phyloP scores from a whole-genome alignment of 805 yeast genomes.

The Spencermartinsiella europaea region DNA sequence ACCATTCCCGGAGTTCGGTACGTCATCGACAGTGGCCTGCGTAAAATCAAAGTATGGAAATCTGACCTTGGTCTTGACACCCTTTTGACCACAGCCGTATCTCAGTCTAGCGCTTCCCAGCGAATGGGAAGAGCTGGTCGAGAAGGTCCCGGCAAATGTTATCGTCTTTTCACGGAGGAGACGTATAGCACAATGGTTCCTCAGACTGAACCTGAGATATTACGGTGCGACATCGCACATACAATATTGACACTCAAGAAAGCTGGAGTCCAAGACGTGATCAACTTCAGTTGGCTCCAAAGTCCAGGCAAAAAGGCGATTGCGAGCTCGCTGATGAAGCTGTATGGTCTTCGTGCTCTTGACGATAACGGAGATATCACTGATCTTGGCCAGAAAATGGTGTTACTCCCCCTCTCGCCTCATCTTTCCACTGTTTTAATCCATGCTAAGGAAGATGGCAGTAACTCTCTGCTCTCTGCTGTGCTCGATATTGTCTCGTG shows the following conservation, averaged over 20 bases:
- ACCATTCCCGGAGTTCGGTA: slow-evolving; percentile 93
- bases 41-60: slow-evolving; percentile 93
- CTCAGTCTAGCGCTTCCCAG: slow-evolving; percentile 92
- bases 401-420: slow-evolving; percentile 86
- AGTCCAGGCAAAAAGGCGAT: slow-evolving; percentile 79
- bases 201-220: slow-evolving; percentile 91
- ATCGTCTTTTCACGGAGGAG: slow-evolving; percentile 70
- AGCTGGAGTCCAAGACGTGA: slow-evolving; percentile 74
- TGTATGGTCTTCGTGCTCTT: slow-evolving; percentile 75
- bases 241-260: slow-evolving; percentile 81
- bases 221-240: slow-evolving; percentile 76
- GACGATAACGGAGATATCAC: slow-evolving; percentile 75
- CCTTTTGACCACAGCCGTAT: slow-evolving; percentile 82
- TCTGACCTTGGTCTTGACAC: slow-evolving; percentile 92
- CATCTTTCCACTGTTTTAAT: slow-evolving; percentile 82
- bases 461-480: slow-evolving; percentile 43
- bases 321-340: slow-evolving; percentile 67
- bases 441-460: slow-evolving; percentile 44
- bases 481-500: slow-evolving; percentile 90
- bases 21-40: slow-evolving; percentile 86
- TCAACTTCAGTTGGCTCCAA: slow-evolving; percentile 86
- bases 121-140: slow-evolving; percentile 99
- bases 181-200: slow-evolving; percentile 58
- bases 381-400: slow-evolving; percentile 75
- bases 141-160: slow-evolving; percentile 88